Percentiles rank a stretch among this genome's conserved stretches.
These are phyloP conservation scores for Emergomyces pasteurianus DNA, from an alignment of 2,329 filamentous ascomycete genomes.

Conservation along the genomic window DNA sequence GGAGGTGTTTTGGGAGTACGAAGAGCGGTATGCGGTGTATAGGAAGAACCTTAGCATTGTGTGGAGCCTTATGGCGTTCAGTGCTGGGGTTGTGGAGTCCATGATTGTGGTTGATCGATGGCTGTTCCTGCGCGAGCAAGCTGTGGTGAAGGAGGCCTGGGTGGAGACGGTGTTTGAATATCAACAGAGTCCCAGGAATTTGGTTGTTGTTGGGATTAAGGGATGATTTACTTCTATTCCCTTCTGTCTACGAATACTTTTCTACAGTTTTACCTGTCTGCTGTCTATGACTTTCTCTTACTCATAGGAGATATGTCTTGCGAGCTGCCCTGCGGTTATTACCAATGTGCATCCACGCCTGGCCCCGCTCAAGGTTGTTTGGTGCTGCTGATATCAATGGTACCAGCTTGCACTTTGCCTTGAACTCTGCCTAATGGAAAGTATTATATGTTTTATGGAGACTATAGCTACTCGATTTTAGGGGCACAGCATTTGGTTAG, in stretches of 20 bases:
- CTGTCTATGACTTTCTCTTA: background rate
- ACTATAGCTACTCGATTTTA: background rate
- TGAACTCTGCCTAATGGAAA: background rate
- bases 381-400: too few relatives aligned
- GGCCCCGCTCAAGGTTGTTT: too few relatives aligned
- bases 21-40: conserved; percentile 47
- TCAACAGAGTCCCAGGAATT: conserved; percentile 68
- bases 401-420: too few relatives aligned
- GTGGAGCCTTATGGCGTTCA: conserved; percentile 95
- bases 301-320: background rate
- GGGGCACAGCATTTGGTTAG: background rate
- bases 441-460: background rate
- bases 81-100: conserved; percentile 77
- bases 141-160: conserved; percentile 65
- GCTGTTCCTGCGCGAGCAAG: conserved; percentile 73
- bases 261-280: background rate
- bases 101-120: conserved; percentile 84
- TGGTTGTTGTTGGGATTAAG: conserved; percentile 89
- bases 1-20: conserved; percentile 62
- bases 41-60: conserved; percentile 76
- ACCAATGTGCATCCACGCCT: background rate
- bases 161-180: conserved; percentile 93
- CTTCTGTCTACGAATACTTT: background rate
- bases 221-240: conserved; percentile 25
- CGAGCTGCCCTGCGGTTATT: background rate